A percentile compares a stretch with the other conserved stretches of the same genome.
These are phyloP conservation scores for Globisporangium solare DNA, from an alignment of 352 stramenopile species.

Conservation along the genomic window DNA sequence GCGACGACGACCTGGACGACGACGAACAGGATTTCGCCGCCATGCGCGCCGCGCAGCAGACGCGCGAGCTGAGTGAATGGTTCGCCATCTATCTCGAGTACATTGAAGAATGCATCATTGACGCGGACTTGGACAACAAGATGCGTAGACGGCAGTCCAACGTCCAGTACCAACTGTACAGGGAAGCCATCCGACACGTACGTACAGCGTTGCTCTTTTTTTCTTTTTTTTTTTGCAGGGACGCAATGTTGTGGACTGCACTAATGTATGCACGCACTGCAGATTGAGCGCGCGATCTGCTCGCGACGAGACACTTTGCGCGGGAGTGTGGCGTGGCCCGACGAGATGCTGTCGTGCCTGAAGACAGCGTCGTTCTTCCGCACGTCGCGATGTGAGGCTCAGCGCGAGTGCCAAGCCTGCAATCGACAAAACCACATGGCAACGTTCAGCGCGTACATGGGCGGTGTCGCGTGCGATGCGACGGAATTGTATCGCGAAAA, in stretches of 20 bases:
- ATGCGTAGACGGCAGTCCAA: constrained; percentile 36
- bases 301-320: constrained; percentile 65
- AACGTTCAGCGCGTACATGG: constrained; percentile 49
- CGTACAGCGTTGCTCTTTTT: constrained; percentile 10
- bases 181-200: constrained; percentile 58
- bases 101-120: constrained; percentile 66
- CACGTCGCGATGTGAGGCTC: constrained; percentile 23
- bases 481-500: constrained; percentile 55
- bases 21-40: constrained; percentile 38
- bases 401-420: constrained; percentile 68
- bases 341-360: constrained; percentile 58
- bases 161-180: constrained; percentile 41
- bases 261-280: neutral
- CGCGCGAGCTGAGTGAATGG: constrained; percentile 70
- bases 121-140: constrained; percentile 54
- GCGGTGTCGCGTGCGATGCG: constrained; percentile 57
- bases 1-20: constrained; percentile 27
- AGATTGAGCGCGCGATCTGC: constrained; percentile 76
- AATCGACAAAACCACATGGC: constrained; percentile 64
- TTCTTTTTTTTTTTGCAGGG: too few species aligned
- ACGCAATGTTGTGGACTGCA: too few species aligned
- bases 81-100: constrained; percentile 84
- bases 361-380: constrained; percentile 34
- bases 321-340: constrained; percentile 63
- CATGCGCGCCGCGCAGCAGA: constrained; percentile 30